Base-by-base conservation (phyloP, 192 early-diverging fungal species). In the Mortierella claussenii region DNA sequence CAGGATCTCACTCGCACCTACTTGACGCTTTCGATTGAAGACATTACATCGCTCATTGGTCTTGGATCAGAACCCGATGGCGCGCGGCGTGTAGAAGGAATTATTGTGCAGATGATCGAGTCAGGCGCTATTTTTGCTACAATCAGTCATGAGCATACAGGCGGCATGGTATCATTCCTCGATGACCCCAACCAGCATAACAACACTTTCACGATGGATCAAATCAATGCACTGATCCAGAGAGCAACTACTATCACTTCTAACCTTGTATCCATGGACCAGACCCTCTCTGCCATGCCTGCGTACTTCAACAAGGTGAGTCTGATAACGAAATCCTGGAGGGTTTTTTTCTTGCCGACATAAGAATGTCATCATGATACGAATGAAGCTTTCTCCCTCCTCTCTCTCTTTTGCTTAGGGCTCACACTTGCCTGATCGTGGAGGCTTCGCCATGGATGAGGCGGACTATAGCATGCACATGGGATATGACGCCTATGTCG, bases 1-100 rank as follows among this genome's bases (percentile, higher is more conserved):
- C 89, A 91, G 60, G 80, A 87, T 43, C 74, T 94, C 54, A 93
- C 93, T 1, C 76, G 91, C 52, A 93, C 93, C 13, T 92, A 95
- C 55, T 53, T 93, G 33, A 94, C 91, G 20, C 78, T 95, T n/a
- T 88, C 85, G 7, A 66, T 95, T 32, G 49, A 63, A 24, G 90
- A 93, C 54, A 93, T 95, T 65, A 88, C 87, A 7, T 79, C 86
- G 36, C 33, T 84, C 18, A 80, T 90, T 40, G 86, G 78, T 15
- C 63, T 83, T 32, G 59, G 60, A 12, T 54, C 71, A 32, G 83
- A 82, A 8, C 46, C 46, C 5, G 57, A 79, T 20, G 80, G 76
- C 5, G 55, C 61, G 20, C 55, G 64, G n/a, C 69, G 84, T 42
- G 86, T 87, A 8, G 89, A 90, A 43, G 60, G 60, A 17, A 75